Base-by-base conservation (phyloP, 345 rosid species). In the Geranium rotundifolium region DNA sequence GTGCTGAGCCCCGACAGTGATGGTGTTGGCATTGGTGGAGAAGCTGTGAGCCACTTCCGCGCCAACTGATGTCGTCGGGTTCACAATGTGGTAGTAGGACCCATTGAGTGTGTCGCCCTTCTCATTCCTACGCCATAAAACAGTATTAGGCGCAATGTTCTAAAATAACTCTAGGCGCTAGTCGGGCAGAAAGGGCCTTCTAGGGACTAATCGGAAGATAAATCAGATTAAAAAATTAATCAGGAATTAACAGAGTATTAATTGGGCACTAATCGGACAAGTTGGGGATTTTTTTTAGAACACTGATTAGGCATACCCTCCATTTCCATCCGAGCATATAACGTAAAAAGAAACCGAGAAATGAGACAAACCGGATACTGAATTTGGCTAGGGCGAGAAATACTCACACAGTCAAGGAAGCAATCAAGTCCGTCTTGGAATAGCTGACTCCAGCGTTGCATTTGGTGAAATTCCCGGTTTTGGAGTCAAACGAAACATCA, bases 1-100 rank as follows among this genome's bases (percentile, higher is more conserved):
- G 52, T 92, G 93, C 76, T 88, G 93, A 4, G 91, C 71, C 20
- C 99, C 99, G 0, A 83, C 73, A 7, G 96, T 86, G 60, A 92
- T 77, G 39, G 85, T 87, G 73, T 71, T 90, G 69, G 72, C 88
- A 29, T 84, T 84, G 75, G 77, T 82, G 13, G 97, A 89, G 82
- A 92, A 83, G 77, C 78, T 73, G 65, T 84, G 88, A 62, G 69
- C 76, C 56, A 87, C 77, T 75, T 92, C 99, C 0, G 88, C 97
- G 65, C 99, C 99, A 46, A 89, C 95, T 0, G 88, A 80, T 52
- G 73, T 76, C 65, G 77, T 41, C 17, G 84, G 81, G 79, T 80
- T 84, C 52, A 89, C 90, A 2, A 50, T 29, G 68, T 89, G 97
- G 81, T 84, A 85, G 82, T 87, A 89, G 37, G 97, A 89, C 0